phyloP scores from a whole-genome alignment of 768 basidiomycete species.

The Rhodotorula kratochvilovae region DNA sequence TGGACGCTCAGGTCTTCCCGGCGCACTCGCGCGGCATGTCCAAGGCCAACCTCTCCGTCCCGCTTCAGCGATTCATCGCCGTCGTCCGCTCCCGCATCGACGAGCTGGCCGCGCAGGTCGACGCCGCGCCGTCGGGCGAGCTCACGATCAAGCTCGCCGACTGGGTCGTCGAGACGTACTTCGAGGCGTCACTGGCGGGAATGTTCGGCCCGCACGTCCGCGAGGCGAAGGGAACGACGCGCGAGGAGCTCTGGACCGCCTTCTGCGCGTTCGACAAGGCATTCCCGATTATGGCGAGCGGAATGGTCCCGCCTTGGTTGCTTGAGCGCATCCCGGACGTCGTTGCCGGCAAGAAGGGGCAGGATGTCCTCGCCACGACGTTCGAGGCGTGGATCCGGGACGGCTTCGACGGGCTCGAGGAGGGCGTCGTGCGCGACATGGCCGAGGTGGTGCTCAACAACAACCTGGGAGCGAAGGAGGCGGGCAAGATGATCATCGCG shows the following conservation, averaged over 20 bases:
- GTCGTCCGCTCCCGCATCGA: background rate
- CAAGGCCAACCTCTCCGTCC: constrained; percentile 8
- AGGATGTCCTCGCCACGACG: background rate
- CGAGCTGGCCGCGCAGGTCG: constrained; percentile 9
- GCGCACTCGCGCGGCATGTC: constrained; percentile 20
- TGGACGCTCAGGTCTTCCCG: constrained; percentile 27
- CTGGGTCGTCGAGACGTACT: constrained; percentile 23
- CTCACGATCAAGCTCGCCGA: constrained; percentile 7
- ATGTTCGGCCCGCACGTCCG: constrained; percentile 20
- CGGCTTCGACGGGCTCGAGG: constrained; percentile 28
- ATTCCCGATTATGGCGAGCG: constrained; percentile 38
- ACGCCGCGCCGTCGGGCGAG: background rate
- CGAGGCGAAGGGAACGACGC: constrained; percentile 5
- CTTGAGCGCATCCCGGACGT: constrained; percentile 12
- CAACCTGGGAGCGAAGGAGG: background rate
- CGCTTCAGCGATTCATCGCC: constrained; percentile 20
- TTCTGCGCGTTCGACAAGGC: constrained; percentile 34
- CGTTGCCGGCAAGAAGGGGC: background rate
- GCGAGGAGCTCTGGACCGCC: background rate
- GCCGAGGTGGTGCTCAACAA: constrained; percentile 1
- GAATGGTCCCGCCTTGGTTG: constrained; percentile 14
- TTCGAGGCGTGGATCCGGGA: constrained; percentile 27
- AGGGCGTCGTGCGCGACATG: constrained; percentile 35
- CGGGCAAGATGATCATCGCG: constrained; percentile 2
- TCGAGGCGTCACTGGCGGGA: constrained; percentile 7